Percentiles rank a stretch among this genome's conserved stretches.
Conservation (phyloP, 2,329 filamentous ascomycete genomes). For the Trichoderma guizhouense region DNA sequence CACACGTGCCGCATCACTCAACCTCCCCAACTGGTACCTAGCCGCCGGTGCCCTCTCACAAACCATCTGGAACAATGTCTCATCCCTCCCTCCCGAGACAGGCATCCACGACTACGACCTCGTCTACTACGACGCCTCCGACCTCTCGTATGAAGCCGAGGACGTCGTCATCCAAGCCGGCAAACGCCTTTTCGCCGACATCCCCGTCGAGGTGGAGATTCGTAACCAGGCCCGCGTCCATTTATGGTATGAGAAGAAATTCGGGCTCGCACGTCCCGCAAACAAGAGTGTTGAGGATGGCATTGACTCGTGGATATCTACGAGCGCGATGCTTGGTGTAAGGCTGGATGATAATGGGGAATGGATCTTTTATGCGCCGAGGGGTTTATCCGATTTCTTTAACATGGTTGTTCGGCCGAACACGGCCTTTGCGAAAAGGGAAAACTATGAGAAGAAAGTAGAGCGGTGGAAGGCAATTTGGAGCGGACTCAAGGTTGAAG, state of each 20-base stretch:
- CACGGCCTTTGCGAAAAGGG: background rate
- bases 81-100: background rate
- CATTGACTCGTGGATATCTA: background rate
- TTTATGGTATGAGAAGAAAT: background rate
- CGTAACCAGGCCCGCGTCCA: background rate
- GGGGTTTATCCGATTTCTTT: background rate
- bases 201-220: background rate
- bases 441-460: background rate
- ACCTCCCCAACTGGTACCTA: background rate
- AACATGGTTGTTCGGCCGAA: background rate
- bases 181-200: background rate
- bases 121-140: background rate
- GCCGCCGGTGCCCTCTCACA: background rate
- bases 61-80: background rate
- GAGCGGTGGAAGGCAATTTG: background rate
- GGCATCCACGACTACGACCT: background rate
- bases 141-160: background rate
- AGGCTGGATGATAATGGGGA: background rate
- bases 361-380: background rate
- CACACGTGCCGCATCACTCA: background rate
- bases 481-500: background rate
- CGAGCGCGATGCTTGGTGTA: background rate
- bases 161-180: background rate
- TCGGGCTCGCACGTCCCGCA: background rate
- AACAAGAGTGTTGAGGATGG: background rate